Conservation (phyloP, 2,329 filamentous ascomycete genomes). For the Aspergillus sp. region DNA sequence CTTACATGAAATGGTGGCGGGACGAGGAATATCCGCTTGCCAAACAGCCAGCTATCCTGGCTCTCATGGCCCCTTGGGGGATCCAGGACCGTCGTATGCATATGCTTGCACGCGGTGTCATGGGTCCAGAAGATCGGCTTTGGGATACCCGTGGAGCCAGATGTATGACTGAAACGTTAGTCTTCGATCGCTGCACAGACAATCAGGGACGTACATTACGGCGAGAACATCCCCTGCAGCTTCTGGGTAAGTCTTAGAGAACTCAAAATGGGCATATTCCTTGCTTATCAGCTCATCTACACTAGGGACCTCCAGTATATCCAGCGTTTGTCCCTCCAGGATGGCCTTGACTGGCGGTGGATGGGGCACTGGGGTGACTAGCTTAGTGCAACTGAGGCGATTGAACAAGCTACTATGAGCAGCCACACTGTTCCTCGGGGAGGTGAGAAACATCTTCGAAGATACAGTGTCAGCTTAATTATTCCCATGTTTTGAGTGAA, state of each 20-base stretch:
- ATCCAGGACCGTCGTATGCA: conserved; percentile 12
- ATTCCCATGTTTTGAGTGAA: no score
- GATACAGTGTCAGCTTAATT: no score
- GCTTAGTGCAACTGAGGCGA: conserved; percentile 30
- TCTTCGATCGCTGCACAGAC: neutral
- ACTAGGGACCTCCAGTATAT: conserved; percentile 27
- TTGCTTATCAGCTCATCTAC: conserved; percentile 32
- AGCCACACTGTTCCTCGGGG: conserved; percentile 40
- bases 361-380: conserved; percentile 31
- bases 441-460: conserved; percentile 37
- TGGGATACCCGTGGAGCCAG: conserved; percentile 41
- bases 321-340: conserved; percentile 25
- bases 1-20: conserved; percentile 43
- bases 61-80: conserved; percentile 28
- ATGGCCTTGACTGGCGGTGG: conserved; percentile 25
- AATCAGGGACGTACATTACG: conserved; percentile 22
- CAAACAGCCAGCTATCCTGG: conserved; percentile 24
- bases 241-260: conserved; percentile 33
- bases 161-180: conserved; percentile 29
- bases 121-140: conserved; percentile 39
- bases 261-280: conserved; percentile 19
- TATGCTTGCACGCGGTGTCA: conserved; percentile 15
- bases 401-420: conserved; percentile 38
- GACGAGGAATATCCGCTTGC: conserved; percentile 36
- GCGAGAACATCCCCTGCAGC: conserved; percentile 34